Conservation (phyloP, 129 eudicot species). For the Centrapalus pauciflorus region DNA sequence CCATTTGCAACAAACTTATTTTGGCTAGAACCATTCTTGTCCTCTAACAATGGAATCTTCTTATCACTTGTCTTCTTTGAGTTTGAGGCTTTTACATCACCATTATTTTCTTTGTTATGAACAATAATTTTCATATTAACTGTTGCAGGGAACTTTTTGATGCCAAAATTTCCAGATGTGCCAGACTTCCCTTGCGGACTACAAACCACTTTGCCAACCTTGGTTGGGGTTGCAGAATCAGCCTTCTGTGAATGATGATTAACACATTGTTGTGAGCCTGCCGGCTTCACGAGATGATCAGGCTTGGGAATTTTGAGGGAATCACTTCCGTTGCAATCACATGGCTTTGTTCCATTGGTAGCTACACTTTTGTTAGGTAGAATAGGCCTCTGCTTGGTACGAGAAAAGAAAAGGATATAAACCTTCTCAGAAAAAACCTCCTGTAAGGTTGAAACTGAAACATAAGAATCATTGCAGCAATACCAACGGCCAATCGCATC, state of each 20-base stretch:
- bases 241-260: conserved; percentile 27
- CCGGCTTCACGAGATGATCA: conserved; percentile 24
- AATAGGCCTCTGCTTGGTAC: conserved; percentile 65
- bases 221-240: conserved; percentile 24
- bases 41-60: conserved; percentile 16
- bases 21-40: conserved; percentile 35
- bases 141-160: conserved; percentile 26
- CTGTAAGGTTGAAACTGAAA: conserved; percentile 64
- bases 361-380: conserved; percentile 31
- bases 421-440: conserved; percentile 92
- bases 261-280: conserved; percentile 24
- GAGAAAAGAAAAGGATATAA: conserved; percentile 87
- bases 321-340: conserved; percentile 44
- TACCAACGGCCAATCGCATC: conserved; percentile 90
- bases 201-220: conserved; percentile 34
- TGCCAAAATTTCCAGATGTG: conserved; percentile 20
- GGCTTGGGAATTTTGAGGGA: conserved; percentile 29
- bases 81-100: conserved; percentile 24
- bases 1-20: conserved; percentile 36
- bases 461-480: conserved; percentile 94
- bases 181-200: conserved; percentile 28
- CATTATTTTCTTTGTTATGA: conserved; percentile 40
- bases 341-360: conserved; percentile 53
- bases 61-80: conserved; percentile 33
- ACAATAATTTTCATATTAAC: conserved; percentile 32